Evolutionary conservation across 2,329 filamentous ascomycete species (phyloP).

Genomic region (Pyricularia pennisetigena): DNA sequence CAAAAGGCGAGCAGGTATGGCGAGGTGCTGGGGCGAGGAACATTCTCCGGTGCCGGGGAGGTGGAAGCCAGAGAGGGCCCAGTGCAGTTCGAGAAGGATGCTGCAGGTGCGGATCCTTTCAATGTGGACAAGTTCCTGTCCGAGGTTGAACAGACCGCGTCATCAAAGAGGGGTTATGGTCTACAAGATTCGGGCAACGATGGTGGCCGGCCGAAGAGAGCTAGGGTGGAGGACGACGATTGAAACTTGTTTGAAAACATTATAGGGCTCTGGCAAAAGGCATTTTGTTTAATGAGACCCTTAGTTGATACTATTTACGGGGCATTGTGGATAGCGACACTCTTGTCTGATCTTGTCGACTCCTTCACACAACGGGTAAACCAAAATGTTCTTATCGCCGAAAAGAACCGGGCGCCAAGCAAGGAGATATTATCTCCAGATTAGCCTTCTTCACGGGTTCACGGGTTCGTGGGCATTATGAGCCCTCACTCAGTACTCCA

Average conservation of each 20-base stretch:
- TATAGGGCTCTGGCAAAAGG: not conserved
- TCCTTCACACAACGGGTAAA: not conserved
- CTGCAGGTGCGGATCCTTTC: constrained; percentile 59
- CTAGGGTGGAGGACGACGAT: constrained; percentile 62
- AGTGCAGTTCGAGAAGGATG: constrained; percentile 91
- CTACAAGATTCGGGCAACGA: constrained; percentile 46
- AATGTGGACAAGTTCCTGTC: constrained; percentile 90
- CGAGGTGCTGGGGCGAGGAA: constrained; percentile 80
- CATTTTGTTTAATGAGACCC: not conserved
- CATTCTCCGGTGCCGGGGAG: constrained; percentile 79
- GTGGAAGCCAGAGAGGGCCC: constrained; percentile 83
- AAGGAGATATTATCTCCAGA: not conserved
- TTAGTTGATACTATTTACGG: not conserved
- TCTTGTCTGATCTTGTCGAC: not conserved
- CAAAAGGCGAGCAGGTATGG: constrained; percentile 74
- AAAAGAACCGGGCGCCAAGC: not conserved
- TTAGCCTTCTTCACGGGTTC: not conserved
- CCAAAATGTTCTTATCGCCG: not conserved
- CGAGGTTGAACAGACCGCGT: constrained; percentile 56
- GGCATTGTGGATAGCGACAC: not conserved
- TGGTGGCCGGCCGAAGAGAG: constrained; percentile 52
- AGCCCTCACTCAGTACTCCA: not conserved
- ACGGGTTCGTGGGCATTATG: too few relatives aligned
- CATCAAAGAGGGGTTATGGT: constrained; percentile 65
- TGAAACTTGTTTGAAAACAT: constrained; percentile 10